Evolutionary conservation across 2,329 filamentous ascomycete species (phyloP), one percentile per base, ranked within the genome.

Genomic region (Trichoderma arundinaceum): DNA sequence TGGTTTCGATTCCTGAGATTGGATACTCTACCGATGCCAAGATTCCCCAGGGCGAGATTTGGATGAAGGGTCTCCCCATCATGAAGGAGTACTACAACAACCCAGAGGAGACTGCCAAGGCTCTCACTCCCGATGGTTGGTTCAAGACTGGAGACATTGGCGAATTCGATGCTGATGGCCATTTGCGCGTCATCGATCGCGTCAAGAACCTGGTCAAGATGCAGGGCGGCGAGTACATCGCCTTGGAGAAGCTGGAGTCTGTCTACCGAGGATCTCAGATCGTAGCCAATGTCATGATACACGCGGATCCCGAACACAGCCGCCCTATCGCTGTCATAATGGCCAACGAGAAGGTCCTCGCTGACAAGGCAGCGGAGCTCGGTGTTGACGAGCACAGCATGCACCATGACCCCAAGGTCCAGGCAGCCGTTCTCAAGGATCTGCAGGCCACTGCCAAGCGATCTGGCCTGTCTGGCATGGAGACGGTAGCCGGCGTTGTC

Each of bases 151-250:
- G 94, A 68, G 94, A 98, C 74, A 95, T 98, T 76, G 94, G 94
- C 73, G 92, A 97, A 76, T 95, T 94, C 73, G 89, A 94, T 77
- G 76, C 81, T 51, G 84, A 90, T 68, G 94, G 94, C 49, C 91
- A 96, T 76, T 80, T 98, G 70, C 87, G 84, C 72, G 90, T 98
- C 76, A 94, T 98, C 74, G 94, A 98, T 78, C 92, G 94, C 72
- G 94, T 97, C 87, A 98, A 98, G 89, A 98, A 98, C 80, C 83
- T 98, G 64, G 92, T 98, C 78, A 98, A 98, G 88, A 94, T 95
- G 69, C 86, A 92, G 70, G 93, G 94, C 67, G 94, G 94, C 71
- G 94, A 98, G 83, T 98, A 98, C 79, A 96, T 98, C 77, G 95
- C 94, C 22, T 86, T 99, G 4, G 94, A 98, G 82, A 97, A 94